Conservation (phyloP, 495 filamentous ascomycete species). For the Hypoxylon crocopeplum region DNA sequence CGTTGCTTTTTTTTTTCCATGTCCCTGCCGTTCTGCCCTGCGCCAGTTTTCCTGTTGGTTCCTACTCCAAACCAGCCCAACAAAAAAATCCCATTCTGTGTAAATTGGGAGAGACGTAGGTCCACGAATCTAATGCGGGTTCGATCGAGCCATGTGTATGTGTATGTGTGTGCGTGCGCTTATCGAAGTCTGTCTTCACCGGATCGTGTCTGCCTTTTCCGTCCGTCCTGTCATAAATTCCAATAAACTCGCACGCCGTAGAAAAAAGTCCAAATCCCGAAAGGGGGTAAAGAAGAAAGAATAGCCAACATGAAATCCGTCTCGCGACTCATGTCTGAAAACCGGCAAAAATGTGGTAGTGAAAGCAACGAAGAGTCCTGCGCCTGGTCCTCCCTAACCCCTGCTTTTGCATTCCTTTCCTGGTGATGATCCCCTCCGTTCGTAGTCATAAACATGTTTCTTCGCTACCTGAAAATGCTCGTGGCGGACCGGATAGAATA, state of each 20-base stretch:
- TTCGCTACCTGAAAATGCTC: constrained; percentile 28
- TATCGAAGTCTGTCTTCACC: constrained; percentile 7
- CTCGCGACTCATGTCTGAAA: constrained; percentile 13
- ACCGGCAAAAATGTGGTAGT: constrained; percentile 15
- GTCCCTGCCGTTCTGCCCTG: background rate
- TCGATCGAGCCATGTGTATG: constrained; percentile 20
- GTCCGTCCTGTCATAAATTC: constrained; percentile 33
- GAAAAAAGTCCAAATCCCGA: constrained; percentile 27
- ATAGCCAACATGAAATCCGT: constrained; percentile 16
- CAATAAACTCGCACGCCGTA: background rate
- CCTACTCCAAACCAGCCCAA: constrained; percentile 11
- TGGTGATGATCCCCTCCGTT: constrained; percentile 32
- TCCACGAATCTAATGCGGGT: constrained; percentile 3
- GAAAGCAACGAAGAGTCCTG: constrained; percentile 31
- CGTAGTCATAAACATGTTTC: constrained; percentile 27
- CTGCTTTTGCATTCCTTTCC: constrained; percentile 30
- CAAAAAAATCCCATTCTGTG: constrained; percentile 20
- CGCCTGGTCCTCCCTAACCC: constrained; percentile 32
- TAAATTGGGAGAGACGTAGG: constrained; percentile 1
- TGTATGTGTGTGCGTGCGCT: too few relatives aligned
- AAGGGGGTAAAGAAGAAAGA: constrained; percentile 25
- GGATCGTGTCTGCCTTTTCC: constrained; percentile 36
- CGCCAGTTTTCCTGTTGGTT: constrained; percentile 4
- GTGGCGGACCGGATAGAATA: constrained; percentile 18
- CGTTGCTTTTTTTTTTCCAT: constrained; percentile 13